Evolutionary conservation across 2,329 filamentous ascomycete genomes (phyloP), one percentile per base, ranked within the genome.

Genomic region (Calonectria henricotiae): DNA sequence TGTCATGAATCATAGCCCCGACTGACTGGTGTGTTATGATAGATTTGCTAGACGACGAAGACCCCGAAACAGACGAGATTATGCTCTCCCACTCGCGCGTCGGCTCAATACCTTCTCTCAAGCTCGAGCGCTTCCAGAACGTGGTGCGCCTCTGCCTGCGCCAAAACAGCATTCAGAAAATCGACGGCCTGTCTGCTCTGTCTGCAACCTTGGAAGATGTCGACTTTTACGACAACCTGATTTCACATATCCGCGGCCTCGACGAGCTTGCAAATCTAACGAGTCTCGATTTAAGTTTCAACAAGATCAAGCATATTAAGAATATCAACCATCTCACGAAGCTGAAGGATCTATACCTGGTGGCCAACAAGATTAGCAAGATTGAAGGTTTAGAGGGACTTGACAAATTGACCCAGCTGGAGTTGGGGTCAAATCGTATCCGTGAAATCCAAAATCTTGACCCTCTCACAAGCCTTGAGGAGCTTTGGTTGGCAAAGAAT

Each of bases 301-400:
- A 99, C 87, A 98, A 98, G 86, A 96, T 99, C 85, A 98, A 98
- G 82, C 95, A 98, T 83, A 97, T 99, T 85, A 98, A 97, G 83
- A 91, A 96, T 78, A 85, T 98, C 74, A 88, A 89, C 69, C 93
- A 96, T 77, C 85, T 99, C 69, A 92, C 85, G 25, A 88, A 94
- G 65, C 88, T 98, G 68, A 92, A 88, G 72, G 94, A 98, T 75
- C 81, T 99, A 3, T 99, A 93, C 82, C 93, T 99, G 76, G 94
- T 98, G 61, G 94, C 97, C 80, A 98, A 99, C 84, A 96, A 96
- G 82, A 97, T 99, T 80, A 89, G 89, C 74, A 91, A 87, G 66
- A 98, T 99, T 77, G 96, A 98, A 79, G 92, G 92, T 15, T 85
- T 99, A 11, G 92, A 95, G 5, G 91, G 90, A 0, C 84, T 98